phyloP scores from a whole-genome alignment of 441 rosid genomes.

The Cnidoscolus chayamansa region DNA sequence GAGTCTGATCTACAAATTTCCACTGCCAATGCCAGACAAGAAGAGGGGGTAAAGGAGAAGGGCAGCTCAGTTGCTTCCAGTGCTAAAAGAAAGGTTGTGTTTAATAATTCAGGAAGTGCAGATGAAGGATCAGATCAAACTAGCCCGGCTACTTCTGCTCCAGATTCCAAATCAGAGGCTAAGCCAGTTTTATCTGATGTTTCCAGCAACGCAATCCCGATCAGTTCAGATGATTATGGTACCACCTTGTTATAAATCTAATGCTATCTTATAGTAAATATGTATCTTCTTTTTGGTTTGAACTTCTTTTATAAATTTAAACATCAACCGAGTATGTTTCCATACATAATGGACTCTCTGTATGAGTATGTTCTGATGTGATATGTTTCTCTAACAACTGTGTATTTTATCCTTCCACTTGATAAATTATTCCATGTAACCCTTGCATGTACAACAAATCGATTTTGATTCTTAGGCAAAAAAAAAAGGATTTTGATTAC shows the following conservation, averaged over 20 bases:
- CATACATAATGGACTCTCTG: not conserved
- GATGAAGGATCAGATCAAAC: conserved; percentile 29
- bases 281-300: too few relatives aligned
- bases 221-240: conserved; percentile 45
- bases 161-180: conserved; percentile 25
- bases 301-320: not conserved
- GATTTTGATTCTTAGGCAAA: too few relatives aligned
- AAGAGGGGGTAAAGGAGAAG: conserved; percentile 21
- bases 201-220: conserved; percentile 25
- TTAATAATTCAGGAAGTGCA: conserved; percentile 13
- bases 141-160: conserved; percentile 21
- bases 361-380: conserved; percentile 13
- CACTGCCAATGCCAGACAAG: conserved; percentile 20
- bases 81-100: conserved; percentile 11
- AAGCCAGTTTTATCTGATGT: conserved; percentile 21
- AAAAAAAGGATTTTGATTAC: too few relatives aligned
- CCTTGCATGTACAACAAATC: too few relatives aligned
- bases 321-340: not conserved
- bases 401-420: not conserved
- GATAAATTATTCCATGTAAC: not conserved
- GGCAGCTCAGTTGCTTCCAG: conserved; percentile 23
- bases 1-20: conserved; percentile 18
- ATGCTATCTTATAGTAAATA: not conserved
- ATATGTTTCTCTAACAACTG: not conserved
- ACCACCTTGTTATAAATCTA: conserved; percentile 13